Evolutionary conservation across 2,329 filamentous ascomycete species (phyloP), one percentile per base, ranked within the genome.

Genomic region (Fusarium subglutinans): DNA sequence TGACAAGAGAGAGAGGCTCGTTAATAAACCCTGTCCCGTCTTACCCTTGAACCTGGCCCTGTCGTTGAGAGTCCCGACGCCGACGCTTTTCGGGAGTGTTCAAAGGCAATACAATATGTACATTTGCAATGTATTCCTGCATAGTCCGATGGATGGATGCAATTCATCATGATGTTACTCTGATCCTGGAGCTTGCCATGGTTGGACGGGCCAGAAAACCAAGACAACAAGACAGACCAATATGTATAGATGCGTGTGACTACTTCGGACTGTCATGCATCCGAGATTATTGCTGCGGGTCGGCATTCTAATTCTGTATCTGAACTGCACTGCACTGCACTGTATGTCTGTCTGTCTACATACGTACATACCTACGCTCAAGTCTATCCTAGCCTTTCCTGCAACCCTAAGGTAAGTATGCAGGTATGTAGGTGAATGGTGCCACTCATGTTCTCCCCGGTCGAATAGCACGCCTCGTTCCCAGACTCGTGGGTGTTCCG

Each of bases 281-380:
- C 77, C 77, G 77, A 78, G 70, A 78, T 78, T 78, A 65, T 78
- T 76, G 74, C 77, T 78, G 77, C 77, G 78, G 58, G 67, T 75
- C 65, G 64, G 73, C 38, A 69, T 70, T 74, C 63, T 70, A 69
- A 73, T 72, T 74, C 60, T 73, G 65, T 51, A 51, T 51, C 28
- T 50, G 47, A 33, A 40, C n/a, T 35, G 9, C 33, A 35, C 33
- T 35, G 33, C 33, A 35, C 33, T 33, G 30, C 30, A 33, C 30
- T 44, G 64, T 33, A 54, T 40, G 56, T 41, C 47, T 41, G 26
- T 48, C 45, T 28, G 45, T 48, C 45, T 48, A 43, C 43, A 28
- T 38, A 45, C 56, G 38, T 35, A 72, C 65, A 55, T 48, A 43
- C 37, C 20, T 38, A 45, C 56, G 38, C 40, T 74, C 65, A 55